phyloP scores from a whole-genome alignment of 371 early-diverging fungal species.

The Mortierella sp. region DNA sequence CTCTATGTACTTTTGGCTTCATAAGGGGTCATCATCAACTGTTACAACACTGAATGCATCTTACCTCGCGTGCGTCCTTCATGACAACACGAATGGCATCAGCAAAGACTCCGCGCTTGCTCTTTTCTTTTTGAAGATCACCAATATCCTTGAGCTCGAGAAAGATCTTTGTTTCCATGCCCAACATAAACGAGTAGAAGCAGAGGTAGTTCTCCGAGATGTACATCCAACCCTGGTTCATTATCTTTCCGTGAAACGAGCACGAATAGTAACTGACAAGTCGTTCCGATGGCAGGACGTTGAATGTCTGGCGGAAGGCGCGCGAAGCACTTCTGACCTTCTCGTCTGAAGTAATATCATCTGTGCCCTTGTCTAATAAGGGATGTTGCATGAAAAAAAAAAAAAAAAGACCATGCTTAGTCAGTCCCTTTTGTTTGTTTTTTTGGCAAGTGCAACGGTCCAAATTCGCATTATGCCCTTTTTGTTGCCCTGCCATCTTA shows the following conservation, averaged over 20 bases:
- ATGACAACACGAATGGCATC: slow-evolving; percentile 91
- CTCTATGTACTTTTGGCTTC: not conserved
- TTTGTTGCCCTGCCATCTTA: slow-evolving; percentile 42
- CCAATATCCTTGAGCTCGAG: slow-evolving; percentile 93
- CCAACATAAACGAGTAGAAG: slow-evolving; percentile 96
- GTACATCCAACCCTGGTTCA: slow-evolving; percentile 98
- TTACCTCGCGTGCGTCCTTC: slow-evolving; percentile 84
- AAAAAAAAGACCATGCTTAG: not conserved
- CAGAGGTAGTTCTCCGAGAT: slow-evolving; percentile 92
- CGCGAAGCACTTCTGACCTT: slow-evolving; percentile 91
- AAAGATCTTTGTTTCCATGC: slow-evolving; percentile 91
- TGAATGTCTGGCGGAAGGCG: slow-evolving; percentile 93
- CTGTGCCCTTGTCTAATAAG: slow-evolving; percentile 73
- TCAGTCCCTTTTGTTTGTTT: not conserved
- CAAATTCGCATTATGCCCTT: not conserved
- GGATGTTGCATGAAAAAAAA: not conserved
- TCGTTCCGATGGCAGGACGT: slow-evolving; percentile 84
- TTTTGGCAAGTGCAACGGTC: slow-evolving; percentile 3
- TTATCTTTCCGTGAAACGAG: slow-evolving; percentile 86
- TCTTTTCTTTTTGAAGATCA: slow-evolving; percentile 87
- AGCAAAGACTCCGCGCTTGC: slow-evolving; percentile 90
- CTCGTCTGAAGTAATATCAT: slow-evolving; percentile 86
- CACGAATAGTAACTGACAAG: slow-evolving; percentile 97
- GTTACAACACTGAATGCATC: not conserved
- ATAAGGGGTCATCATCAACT: not conserved